Base-by-base conservation (phyloP, 2,329 filamentous ascomycete species). In the Hansfordia pulvinata region DNA sequence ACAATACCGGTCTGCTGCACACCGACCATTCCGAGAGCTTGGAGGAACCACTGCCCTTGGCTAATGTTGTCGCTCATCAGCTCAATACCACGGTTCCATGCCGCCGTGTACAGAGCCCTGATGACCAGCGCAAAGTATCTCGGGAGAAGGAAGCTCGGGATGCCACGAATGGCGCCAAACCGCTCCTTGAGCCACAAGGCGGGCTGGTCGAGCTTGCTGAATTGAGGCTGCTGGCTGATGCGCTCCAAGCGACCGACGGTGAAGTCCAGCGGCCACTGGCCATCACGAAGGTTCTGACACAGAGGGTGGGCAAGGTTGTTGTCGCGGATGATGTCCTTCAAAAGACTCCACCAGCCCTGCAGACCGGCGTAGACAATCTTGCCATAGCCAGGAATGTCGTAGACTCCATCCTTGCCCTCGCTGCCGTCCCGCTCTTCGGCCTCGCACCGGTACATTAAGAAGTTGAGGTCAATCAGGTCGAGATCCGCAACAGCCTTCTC, bases 281-380 rank as follows among this genome's bases (percentile, higher is more conserved):
- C 90, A 37, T 92, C 71, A 26, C 90, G 76, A 5, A 98, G 68
- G 44, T 98, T 88, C 43, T 94, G 78, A 51, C 88, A 96, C 8
- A 98, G 65, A 1, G 90, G 82, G 47, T 98, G 90, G 1, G 82
- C 90, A 7, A 98, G 69, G 46, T 96, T 75, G 49, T 98, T 98
- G 36, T 90, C 75, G 26, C 66, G 69, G 40, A 96, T 81, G 34
- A 98, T 78, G 30, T 80, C 65, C 40, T 84, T 77, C 21, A 98
- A 58, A 1, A 93, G 62, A 47, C 85, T 94, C 85, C 88, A 93
- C 88, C 90, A 98, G 19, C 92, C 92, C 50, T 98, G 90, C n/a
- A 98, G 64, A 33, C 90, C 90, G 33, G 88, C 88, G 50, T 96
- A 98, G 3, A 94, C 82, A 21, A 94, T 66, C 32, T 79, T 74